Base-by-base conservation (phyloP, 805 yeast genomes). In the Saccharomycopsis sp. region DNA sequence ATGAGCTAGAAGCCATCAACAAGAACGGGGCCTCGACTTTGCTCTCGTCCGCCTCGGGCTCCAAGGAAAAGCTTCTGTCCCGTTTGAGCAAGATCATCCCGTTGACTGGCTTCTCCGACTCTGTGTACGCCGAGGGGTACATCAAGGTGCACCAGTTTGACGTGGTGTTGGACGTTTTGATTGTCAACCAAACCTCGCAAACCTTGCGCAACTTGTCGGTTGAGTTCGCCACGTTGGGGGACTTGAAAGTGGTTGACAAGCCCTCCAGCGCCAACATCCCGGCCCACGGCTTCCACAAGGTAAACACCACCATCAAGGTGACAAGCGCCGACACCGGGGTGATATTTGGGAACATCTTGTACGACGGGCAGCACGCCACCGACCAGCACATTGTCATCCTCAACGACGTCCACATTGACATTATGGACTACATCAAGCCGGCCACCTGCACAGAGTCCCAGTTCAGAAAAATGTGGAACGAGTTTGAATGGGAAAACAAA, bases 401-500 rank as follows among this genome's bases (percentile, higher is more conserved):
- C 56, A 86, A 85, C 55, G 97, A 92, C 58, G 87, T 92, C 37
- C 95, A 88, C 58, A 88, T 92, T 45, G 96, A 92, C 59, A 84
- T 92, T 40, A 85, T 92, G 87, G 97, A 92, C 62, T 92, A 92
- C 65, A 87, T 92, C 61, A 86, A 85, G 59, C 96, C 98, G 16
- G 92, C 94, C n/a, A 71, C 74, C 18, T 84, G 95, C 60, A 67
- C 87, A 12, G 97, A 89, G 63, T 75, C 78, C 34, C 81, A 75
- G 52, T 92, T 92, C 82, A 82, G 98, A 57, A 74, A 78, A 54
- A 89, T 88, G 97, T 92, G 99, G 99, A 86, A 87, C 59, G 96
- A 88, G 60, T 92, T 94, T 58, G 99, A 92, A 65, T 92, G 98
- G 98, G 98, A 92, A 63, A 92, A 92, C 68, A 92, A 92, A 68